Conservation (phyloP, 768 basidiomycete genomes). For the Calocybe indica region DNA sequence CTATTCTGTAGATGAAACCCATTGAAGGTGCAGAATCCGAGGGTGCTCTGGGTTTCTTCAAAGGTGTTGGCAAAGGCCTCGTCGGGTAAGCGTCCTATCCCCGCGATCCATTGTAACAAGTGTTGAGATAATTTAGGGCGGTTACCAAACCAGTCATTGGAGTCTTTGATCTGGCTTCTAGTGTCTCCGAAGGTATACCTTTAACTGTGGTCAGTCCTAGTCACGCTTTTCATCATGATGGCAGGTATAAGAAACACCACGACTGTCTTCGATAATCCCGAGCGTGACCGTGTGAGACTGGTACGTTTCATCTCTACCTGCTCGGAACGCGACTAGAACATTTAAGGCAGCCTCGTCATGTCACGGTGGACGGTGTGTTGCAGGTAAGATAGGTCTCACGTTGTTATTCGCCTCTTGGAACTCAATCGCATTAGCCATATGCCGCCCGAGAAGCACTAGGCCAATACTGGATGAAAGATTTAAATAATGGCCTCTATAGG, state of each 20-base stretch:
- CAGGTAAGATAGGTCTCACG: conserved; percentile 44
- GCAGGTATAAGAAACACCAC: conserved; percentile 96
- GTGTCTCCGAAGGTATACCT: conserved; percentile 77
- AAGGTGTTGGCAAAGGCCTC: conserved; percentile 93
- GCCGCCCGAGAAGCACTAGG: conserved; percentile 87
- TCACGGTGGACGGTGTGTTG: conserved; percentile 83
- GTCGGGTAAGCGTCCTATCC: conserved; percentile 58
- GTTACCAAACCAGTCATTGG: conserved; percentile 97
- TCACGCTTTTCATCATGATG: background rate
- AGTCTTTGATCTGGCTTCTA: conserved; percentile 92
- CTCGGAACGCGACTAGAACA: conserved; percentile 1
- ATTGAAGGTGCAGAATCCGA: conserved; percentile 94
- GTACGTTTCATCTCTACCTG: conserved; percentile 32
- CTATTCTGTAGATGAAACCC: conserved; percentile 72
- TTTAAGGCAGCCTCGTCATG: conserved; percentile 63
- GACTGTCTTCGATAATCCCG: conserved; percentile 92
- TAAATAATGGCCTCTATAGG: conserved; percentile 85
- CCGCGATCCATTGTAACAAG: background rate
- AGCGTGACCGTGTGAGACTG: conserved; percentile 79
- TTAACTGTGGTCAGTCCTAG: background rate
- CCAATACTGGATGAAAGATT: conserved; percentile 95
- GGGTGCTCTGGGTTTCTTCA: conserved; percentile 95
- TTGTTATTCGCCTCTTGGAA: background rate
- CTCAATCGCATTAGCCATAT: conserved; percentile 56
- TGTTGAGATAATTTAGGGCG: conserved; percentile 53